Evolutionary conservation across 1,284 basidiomycete species (phyloP).

Genomic region (Sporisorium scitamineum): DNA sequence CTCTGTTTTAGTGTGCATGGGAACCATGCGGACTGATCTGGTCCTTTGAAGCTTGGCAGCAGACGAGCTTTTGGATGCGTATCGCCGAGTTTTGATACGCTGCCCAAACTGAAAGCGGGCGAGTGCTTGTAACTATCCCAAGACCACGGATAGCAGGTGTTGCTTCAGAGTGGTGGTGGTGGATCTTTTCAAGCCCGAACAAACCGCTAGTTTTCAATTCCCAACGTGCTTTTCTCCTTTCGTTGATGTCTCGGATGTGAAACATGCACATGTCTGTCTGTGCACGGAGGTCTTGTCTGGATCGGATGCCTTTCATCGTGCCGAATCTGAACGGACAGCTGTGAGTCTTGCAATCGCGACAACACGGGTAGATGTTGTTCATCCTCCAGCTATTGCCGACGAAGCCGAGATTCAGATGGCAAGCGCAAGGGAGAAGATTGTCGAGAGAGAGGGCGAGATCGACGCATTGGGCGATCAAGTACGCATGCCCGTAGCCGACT

Average conservation of each 20-base stretch:
- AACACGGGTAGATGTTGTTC: conserved; percentile 1
- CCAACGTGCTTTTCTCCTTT: too few relatives aligned
- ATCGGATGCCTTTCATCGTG: too few relatives aligned
- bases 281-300: neutral
- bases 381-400: neutral
- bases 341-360: too few relatives aligned
- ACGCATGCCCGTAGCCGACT: neutral
- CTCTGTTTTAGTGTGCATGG: neutral
- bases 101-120: too few relatives aligned
- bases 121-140: neutral
- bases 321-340: too few relatives aligned
- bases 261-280: neutral
- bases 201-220: neutral
- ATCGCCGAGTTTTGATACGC: too few relatives aligned
- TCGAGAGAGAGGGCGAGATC: neutral
- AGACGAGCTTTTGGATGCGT: too few relatives aligned
- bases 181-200: neutral
- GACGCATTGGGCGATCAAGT: conserved; percentile 10
- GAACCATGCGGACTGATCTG: too few relatives aligned
- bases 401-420: neutral
- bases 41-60: too few relatives aligned
- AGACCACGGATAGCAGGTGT: neutral
- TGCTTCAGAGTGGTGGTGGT: neutral
- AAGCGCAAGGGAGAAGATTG: neutral
- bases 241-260: neutral